Base-by-base conservation (phyloP, 2,329 filamentous ascomycete genomes). In the Rutstroemia sydowiana region DNA sequence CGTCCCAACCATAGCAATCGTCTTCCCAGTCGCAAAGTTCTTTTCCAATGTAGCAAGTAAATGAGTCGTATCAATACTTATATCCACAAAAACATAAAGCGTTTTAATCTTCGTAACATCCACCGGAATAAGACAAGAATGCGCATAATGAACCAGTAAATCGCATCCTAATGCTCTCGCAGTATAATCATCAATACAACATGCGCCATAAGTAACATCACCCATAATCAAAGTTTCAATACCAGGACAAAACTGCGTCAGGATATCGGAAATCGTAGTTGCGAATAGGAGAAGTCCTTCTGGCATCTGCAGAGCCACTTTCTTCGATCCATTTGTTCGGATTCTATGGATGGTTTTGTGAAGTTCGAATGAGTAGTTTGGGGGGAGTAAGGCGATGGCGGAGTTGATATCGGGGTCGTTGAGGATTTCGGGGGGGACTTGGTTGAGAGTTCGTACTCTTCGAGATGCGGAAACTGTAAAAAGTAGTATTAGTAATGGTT, bases 291-390 rank as follows among this genome's bases (percentile, higher is more conserved):
- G 79, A 1, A 98, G 78, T 1, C 93, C 93, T 70, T 98, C 95
- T 5, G 93, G 93, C 76, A 98, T 93, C 70, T 98, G 93, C n/a
- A 98, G 76, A 0, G 92, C 95, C 2, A 98, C 84, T 59, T 84
- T 86, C 66, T 84, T 92, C 1, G 91, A 84, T 8, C 79, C 82
- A 8, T 85, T 82, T 1, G 84, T 85, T 41, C 88, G 85, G 68
- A 98, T 91, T 44, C 92, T 84, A 70, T 97, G 90, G 63, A 98
- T 95, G 8, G 93, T 98, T 73, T 98, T 98, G 67, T 89, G 93
- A 51, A 98, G 90, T 73, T 98, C 93, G 68, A 98, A 98, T 62
- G 88, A 92, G 77, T 98, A 98, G 74, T 98, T 98, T n/a, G 81
- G 74, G 1, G 93, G 93, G 2, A 98, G 81, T 30, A 98, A 78